A percentile compares a stretch with the other conserved stretches of the same genome.
Evolutionary conservation across 1,139 yeast genomes (phyloP).

Genomic region (Yamadazyma conglobata): DNA sequence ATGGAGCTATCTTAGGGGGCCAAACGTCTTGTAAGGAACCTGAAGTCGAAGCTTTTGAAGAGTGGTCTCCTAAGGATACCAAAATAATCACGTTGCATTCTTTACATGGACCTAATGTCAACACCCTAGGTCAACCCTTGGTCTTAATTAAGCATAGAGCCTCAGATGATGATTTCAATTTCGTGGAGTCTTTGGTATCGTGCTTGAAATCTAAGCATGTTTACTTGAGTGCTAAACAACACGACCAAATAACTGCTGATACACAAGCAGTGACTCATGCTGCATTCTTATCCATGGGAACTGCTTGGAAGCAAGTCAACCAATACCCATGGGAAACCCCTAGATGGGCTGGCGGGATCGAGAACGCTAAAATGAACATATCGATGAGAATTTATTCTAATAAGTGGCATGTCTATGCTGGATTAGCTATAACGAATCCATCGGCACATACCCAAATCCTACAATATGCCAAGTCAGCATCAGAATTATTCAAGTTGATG

Average conservation of each 20-base stretch:
- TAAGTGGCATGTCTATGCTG: conserved; percentile 98
- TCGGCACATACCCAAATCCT: conserved; percentile 88
- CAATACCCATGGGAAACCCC: conserved; percentile 93
- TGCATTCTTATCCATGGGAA: conserved; percentile 94
- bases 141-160: conserved; percentile 81
- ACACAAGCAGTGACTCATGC: conserved; percentile 99
- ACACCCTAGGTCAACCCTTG: conserved; percentile 87
- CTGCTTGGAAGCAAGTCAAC: conserved; percentile 82
- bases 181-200: conserved; percentile 62
- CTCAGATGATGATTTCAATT: conserved; percentile 47
- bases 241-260: conserved; percentile 93
- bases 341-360: conserved; percentile 89
- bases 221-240: conserved; percentile 76
- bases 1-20: conserved; percentile 94
- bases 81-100: conserved; percentile 88
- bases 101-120: conserved; percentile 89
- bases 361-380: conserved; percentile 91
- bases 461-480: conserved; percentile 82
- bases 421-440: conserved; percentile 92
- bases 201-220: conserved; percentile 79
- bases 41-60: conserved; percentile 83
- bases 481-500: conserved; percentile 81
- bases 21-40: conserved; percentile 95
- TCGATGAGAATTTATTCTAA: conserved; percentile 86
- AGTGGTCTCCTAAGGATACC: conserved; percentile 67